Conservation (phyloP, 2,329 filamentous ascomycete genomes). For the Sporothrix pallida region DNA sequence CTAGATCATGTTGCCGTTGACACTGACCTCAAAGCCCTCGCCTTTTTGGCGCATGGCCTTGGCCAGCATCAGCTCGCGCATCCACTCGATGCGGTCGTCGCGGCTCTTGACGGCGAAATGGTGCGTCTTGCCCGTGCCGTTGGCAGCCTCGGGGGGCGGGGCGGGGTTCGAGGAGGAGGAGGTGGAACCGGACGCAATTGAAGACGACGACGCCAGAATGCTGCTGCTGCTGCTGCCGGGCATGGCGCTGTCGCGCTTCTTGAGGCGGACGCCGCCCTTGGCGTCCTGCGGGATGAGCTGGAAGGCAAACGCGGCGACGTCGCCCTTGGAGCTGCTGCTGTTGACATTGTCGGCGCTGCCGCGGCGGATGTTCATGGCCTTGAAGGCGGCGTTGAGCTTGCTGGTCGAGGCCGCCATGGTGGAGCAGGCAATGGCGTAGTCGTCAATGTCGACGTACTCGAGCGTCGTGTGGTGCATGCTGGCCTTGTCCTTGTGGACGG, state of each 20-base stretch:
- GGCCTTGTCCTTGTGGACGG: constrained; percentile 72
- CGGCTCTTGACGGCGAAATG: constrained; percentile 89
- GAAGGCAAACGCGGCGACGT: constrained; percentile 77
- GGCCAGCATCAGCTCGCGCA: constrained; percentile 89
- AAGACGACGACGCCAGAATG: constrained; percentile 28
- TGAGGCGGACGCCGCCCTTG: constrained; percentile 57
- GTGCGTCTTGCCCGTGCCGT: constrained; percentile 79
- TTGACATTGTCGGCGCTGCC: constrained; percentile 56
- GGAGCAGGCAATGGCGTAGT: constrained; percentile 87
- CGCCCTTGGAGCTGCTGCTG: constrained; percentile 47
- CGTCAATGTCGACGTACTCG: constrained; percentile 84
- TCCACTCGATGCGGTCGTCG: constrained; percentile 96
- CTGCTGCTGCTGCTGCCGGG: constrained; percentile 35
- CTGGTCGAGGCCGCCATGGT: constrained; percentile 73
- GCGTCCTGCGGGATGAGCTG: constrained; percentile 77
- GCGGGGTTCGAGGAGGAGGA: constrained; percentile 39
- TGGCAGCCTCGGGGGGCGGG: constrained; percentile 53
- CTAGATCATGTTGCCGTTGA: constrained; percentile 79
- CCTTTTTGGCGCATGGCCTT: constrained; percentile 85
- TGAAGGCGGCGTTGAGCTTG: constrained; percentile 88
- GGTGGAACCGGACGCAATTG: neutral
- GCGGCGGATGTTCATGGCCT: constrained; percentile 70
- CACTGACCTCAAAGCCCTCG: constrained; percentile 79
- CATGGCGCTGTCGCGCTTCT: constrained; percentile 57
- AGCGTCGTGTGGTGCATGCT: constrained; percentile 61